These are phyloP conservation scores for Phylloporus sp. DNA, from an alignment of 768 basidiomycete species.

Conservation along the genomic window DNA sequence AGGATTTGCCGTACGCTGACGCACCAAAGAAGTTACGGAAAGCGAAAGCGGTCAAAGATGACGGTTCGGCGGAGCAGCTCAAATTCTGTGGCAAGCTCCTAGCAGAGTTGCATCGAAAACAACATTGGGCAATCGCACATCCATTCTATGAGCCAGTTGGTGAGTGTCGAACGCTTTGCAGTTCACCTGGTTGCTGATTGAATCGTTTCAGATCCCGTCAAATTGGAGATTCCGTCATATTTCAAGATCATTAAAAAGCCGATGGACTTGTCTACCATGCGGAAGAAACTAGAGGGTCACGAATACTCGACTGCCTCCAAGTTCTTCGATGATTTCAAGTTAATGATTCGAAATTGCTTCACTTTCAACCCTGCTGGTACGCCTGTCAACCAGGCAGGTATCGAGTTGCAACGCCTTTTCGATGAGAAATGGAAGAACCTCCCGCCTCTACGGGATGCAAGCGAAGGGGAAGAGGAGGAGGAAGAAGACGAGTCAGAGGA, in stretches of 20 bases:
- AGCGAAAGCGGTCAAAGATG: constrained; percentile 54
- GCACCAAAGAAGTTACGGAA: constrained; percentile 64
- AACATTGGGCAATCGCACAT: constrained; percentile 62
- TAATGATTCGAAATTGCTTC: constrained; percentile 94
- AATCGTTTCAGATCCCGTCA: constrained; percentile 57
- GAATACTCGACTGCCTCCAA: constrained; percentile 75
- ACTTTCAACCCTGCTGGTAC: constrained; percentile 87
- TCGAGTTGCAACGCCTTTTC: constrained; percentile 80
- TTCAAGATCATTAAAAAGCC: constrained; percentile 87
- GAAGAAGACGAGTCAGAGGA: constrained; percentile 62
- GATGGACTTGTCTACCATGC: constrained; percentile 92
- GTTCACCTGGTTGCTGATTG: neutral
- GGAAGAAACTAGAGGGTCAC: constrained; percentile 70
- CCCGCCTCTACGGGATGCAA: constrained; percentile 52
- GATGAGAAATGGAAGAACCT: constrained; percentile 87
- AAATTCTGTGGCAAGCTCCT: constrained; percentile 76
- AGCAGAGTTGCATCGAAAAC: constrained; percentile 72
- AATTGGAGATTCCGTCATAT: constrained; percentile 79
- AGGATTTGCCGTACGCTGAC: constrained; percentile 83
- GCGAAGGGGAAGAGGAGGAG: constrained; percentile 61
- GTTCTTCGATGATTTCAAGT: constrained; percentile 87
- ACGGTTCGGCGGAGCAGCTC: constrained; percentile 76
- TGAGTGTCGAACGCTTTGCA: constrained; percentile 38
- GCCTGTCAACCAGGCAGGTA: constrained; percentile 80
- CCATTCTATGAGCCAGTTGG: constrained; percentile 96